Percentiles rank a stretch among this genome's conserved stretches.
phyloP scores from a whole-genome alignment of 805 yeast genomes.

The Metschnikowia chrysomelidarum region DNA sequence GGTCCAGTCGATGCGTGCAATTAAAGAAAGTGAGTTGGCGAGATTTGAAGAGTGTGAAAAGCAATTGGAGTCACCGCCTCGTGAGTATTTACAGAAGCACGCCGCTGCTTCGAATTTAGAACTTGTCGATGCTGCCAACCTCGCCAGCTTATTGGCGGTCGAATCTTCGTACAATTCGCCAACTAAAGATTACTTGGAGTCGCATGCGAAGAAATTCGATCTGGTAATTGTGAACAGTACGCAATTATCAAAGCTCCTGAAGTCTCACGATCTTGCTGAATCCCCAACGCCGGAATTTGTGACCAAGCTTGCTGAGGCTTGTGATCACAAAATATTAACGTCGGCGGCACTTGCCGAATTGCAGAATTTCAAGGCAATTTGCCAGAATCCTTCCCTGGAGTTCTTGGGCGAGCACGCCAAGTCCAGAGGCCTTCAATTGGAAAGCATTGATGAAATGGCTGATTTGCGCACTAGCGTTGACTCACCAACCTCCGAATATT shows the following conservation, averaged over 20 bases:
- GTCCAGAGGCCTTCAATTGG: constrained; percentile 1
- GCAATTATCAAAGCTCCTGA: constrained; percentile 1
- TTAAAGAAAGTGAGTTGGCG: neutral
- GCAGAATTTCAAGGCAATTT: constrained; percentile 1
- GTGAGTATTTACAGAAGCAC: constrained; percentile 7
- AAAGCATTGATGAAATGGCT: constrained; percentile 5
- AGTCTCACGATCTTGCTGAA: constrained; percentile 1
- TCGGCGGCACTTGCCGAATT: constrained; percentile 1
- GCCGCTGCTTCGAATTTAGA: constrained; percentile 1
- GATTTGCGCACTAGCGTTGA: constrained; percentile 6
- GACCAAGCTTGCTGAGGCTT: constrained; percentile 6
- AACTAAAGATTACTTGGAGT: constrained; percentile 16
- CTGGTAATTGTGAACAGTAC: constrained; percentile 1
- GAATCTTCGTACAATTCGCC: constrained; percentile 3
- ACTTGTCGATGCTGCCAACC: constrained; percentile 4
- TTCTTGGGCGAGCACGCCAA: constrained; percentile 7
- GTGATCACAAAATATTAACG: constrained; percentile 2
- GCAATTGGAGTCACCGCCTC: constrained; percentile 2
- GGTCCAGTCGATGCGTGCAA: constrained; percentile 9
- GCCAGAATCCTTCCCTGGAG: constrained; percentile 7
- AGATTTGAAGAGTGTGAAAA: constrained; percentile 2
- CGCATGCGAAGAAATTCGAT: constrained; percentile 4
- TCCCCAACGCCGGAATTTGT: constrained; percentile 13
- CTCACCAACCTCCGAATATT: constrained; percentile 13
- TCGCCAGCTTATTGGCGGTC: constrained; percentile 9